These are phyloP conservation scores for Berberis vulgaris DNA, from an alignment of 164 flowering plant species.

Conservation along the genomic window DNA sequence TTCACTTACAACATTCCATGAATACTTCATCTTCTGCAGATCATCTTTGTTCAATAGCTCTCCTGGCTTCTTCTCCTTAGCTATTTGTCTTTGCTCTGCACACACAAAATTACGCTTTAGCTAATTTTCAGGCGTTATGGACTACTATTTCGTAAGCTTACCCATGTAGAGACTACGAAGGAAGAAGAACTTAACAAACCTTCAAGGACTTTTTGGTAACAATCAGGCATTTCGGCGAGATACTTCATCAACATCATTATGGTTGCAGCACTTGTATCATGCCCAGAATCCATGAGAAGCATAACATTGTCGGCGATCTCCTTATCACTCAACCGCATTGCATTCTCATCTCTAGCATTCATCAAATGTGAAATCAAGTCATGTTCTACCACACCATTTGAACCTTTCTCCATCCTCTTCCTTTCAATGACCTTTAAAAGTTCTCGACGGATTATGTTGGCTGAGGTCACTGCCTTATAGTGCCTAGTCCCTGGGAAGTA, in stretches of 20 bases:
- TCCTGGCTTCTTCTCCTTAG: neutral
- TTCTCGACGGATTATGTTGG: constrained; percentile 7
- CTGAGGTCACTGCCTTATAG: constrained; percentile 12
- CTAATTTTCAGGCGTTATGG: neutral
- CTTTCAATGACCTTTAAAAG: constrained; percentile 9
- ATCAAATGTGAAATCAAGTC: constrained; percentile 14
- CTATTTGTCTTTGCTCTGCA: neutral
- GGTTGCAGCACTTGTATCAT: constrained; percentile 12
- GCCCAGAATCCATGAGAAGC: constrained; percentile 12
- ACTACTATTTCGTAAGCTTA: neutral
- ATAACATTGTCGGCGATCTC: constrained; percentile 14
- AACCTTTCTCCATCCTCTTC: neutral
- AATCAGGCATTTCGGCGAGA: constrained; percentile 12
- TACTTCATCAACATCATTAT: constrained; percentile 14
- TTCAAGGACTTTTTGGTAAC: constrained; percentile 9
- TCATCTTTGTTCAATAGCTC: constrained; percentile 1
- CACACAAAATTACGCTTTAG: neutral
- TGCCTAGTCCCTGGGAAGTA: constrained; percentile 13
- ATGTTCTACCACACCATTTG: constrained; percentile 1
- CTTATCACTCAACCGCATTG: constrained; percentile 4
- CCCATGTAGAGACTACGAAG: neutral
- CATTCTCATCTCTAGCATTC: constrained; percentile 4
- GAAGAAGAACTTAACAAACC: neutral
- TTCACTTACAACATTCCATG: constrained; percentile 5
- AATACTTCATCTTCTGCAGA: constrained; percentile 4